These are phyloP conservation scores for Carnegiea gigantea DNA, from an alignment of 179 eudicot species.

Conservation along the genomic window DNA sequence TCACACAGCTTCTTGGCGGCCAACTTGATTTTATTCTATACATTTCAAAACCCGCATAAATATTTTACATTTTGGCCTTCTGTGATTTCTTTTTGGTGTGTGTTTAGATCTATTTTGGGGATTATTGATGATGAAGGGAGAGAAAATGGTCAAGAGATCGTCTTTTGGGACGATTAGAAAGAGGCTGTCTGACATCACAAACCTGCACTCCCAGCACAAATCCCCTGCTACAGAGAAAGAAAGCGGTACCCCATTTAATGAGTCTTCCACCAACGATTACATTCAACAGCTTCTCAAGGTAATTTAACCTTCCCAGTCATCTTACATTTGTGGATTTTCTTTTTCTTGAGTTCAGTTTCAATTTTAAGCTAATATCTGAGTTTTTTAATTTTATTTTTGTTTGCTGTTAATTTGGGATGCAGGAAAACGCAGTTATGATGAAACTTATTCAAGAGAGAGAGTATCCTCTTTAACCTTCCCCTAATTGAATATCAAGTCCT, in stretches of 20 bases:
- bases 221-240: constrained; percentile 35
- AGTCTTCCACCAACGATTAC: constrained; percentile 33
- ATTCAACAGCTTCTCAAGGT: constrained; percentile 52
- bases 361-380: background rate
- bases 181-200: constrained; percentile 64
- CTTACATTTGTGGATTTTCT: background rate
- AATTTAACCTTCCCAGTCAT: background rate
- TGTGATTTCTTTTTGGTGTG: background rate
- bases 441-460: constrained; percentile 62
- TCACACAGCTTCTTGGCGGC: background rate
- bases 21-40: constrained; percentile 8
- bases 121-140: constrained; percentile 36
- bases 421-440: constrained; percentile 62
- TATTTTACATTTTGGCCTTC: background rate
- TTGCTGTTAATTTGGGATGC: constrained; percentile 12
- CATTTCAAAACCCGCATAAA: background rate
- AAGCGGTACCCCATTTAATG: constrained; percentile 15
- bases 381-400: background rate
- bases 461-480: constrained; percentile 30
- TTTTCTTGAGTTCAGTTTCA: background rate
- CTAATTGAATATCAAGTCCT: background rate
- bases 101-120: constrained; percentile 10
- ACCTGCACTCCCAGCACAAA: constrained; percentile 44
- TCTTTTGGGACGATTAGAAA: constrained; percentile 55
- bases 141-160: constrained; percentile 46